Evolutionary conservation across 192 early-diverging fungal species (phyloP), one percentile per base, ranked within the genome.

Genomic region (Coemansia sp.): DNA sequence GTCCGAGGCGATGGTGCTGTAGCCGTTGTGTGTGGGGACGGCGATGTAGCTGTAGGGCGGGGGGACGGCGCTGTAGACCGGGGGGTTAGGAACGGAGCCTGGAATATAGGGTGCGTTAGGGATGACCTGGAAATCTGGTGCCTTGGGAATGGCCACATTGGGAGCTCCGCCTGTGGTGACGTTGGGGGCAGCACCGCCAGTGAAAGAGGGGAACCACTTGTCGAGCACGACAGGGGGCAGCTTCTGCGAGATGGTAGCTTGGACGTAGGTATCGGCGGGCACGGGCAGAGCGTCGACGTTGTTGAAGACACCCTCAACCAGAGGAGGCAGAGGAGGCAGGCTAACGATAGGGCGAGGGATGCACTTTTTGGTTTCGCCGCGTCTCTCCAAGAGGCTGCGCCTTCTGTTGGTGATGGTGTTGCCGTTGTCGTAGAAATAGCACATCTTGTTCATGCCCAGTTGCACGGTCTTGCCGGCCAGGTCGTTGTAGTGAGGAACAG

Each of bases 361-460:
- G 81, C 81, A 84, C 81, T 84, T 84, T 42, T 62, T 43, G 20
- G 46, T 63, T 29, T 27, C 66, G 61, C 63, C 65, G 76, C 81
- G 81, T 73, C 74, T 84, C 66, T 62, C 44, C 22, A 65, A 16
- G 64, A 55, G 49, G 34, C 59, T 55, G 54, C 70, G 69, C 66
- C 51, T 44, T 20, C 2, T 60, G 69, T 47, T 71, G 22, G 69
- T 33, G 7, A 80, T 65, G 8, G 65, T 42, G 64, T 15, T 15
- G 66, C 67, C 70, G 74, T 86, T 76, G 67, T 81, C 77, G 75
- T 86, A 86, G 54, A 29, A 57, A 78, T 77, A 86, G 76, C 85
- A 86, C 72, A 81, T 77, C 46, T 61, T 44, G 40, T 71, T 63
- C 71, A 68, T 60, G 46, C 73, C 65, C 27, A 68, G 75, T 42